These are phyloP conservation scores for Xylaria sp. DNA, from an alignment of 2,329 filamentous ascomycete species.

Conservation along the genomic window DNA sequence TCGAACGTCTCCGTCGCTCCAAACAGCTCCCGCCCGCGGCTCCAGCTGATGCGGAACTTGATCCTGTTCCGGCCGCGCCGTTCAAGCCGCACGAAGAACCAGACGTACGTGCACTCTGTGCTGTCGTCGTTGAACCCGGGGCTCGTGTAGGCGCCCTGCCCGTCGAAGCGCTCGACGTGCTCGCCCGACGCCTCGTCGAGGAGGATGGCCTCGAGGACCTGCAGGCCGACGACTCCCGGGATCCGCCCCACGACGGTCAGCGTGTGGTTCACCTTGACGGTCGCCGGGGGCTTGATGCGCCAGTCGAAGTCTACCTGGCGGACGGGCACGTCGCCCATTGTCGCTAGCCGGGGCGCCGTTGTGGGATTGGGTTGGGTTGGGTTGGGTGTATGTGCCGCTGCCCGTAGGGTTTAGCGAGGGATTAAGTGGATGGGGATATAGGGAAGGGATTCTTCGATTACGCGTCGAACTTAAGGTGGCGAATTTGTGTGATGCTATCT, in stretches of 20 bases:
- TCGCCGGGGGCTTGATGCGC: neutral
- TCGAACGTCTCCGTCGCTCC: neutral
- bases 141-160: neutral
- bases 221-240: neutral
- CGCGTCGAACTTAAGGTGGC: neutral
- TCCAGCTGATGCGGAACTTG: conserved; percentile 15
- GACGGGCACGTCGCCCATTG: conserved; percentile 8
- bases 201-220: neutral
- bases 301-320: neutral
- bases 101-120: neutral
- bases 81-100: neutral
- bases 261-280: neutral
- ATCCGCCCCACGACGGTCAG: conserved; percentile 7
- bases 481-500: neutral
- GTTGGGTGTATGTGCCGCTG: no score
- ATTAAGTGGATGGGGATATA: no score
- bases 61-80: neutral
- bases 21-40: neutral
- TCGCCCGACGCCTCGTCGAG: neutral
- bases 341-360: neutral
- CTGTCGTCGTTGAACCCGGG: conserved; percentile 1
- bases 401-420: neutral
- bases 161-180: neutral
- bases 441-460: neutral
- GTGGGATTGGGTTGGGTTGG: no score